Evolutionary conservation across 768 basidiomycete genomes (phyloP).

Genomic region (Trametes villosa): DNA sequence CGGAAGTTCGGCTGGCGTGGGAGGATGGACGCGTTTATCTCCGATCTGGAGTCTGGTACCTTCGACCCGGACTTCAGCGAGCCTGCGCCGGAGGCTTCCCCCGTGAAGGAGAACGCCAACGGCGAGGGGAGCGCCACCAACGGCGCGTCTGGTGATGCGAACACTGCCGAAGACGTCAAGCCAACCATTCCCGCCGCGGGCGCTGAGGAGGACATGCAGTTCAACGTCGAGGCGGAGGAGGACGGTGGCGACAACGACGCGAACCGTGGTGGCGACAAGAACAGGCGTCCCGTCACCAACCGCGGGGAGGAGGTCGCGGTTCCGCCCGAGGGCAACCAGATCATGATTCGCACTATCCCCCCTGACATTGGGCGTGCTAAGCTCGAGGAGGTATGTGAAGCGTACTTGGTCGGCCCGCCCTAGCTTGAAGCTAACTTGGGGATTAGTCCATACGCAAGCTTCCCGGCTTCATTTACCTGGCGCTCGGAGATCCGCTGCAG

Average conservation of each 20-base stretch:
- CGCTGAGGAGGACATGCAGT: conserved; percentile 74
- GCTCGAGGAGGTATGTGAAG: conserved; percentile 75
- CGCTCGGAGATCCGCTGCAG: conserved; percentile 88
- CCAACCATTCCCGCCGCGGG: conserved; percentile 33
- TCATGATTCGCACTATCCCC: conserved; percentile 94
- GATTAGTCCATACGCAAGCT: conserved; percentile 48
- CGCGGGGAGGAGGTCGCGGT: conserved; percentile 69
- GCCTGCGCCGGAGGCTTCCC: conserved; percentile 55
- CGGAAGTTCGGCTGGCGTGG: conserved; percentile 87
- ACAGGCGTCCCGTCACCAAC: conserved; percentile 59
- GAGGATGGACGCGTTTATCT: conserved; percentile 69
- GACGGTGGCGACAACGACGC: conserved; percentile 65
- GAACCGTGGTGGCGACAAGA: conserved; percentile 31
- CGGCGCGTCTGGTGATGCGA: conserved; percentile 33
- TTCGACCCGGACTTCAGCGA: conserved; percentile 80
- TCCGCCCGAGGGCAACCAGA: conserved; percentile 80
- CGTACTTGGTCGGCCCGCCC: too few species aligned
- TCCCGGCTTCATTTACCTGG: conserved; percentile 86
- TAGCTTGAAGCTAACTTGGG: not conserved
- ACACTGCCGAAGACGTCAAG: conserved; percentile 58
- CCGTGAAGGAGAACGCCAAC: conserved; percentile 58
- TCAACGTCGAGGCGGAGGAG: conserved; percentile 72
- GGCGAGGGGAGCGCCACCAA: conserved; percentile 46
- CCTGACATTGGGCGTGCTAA: conserved; percentile 90
- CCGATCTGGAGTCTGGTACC: conserved; percentile 83